Percentiles rank a stretch among this genome's conserved stretches.
Conservation (phyloP, 768 basidiomycete genomes). For the Tylopilus plumbeoviolaceoides region DNA sequence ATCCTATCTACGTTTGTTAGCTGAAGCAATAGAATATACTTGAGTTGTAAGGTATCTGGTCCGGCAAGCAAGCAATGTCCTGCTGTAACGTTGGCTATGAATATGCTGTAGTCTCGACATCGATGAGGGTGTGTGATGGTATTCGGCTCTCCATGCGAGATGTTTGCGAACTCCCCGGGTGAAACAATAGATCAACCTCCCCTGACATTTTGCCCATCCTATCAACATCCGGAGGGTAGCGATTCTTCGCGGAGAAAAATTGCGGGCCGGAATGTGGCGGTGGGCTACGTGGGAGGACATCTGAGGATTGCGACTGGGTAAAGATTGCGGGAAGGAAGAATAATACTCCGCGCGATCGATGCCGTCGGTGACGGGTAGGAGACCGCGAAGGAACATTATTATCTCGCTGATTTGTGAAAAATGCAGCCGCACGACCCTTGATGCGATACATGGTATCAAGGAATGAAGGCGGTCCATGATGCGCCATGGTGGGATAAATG, state of each 20-base stretch:
- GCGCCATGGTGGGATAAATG: slow-evolving; percentile 36
- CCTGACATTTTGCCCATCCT: slow-evolving; percentile 25
- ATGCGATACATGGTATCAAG: slow-evolving; percentile 53
- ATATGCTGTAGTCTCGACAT: slow-evolving; percentile 22
- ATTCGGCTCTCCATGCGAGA: slow-evolving; percentile 26
- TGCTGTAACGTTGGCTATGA: slow-evolving; percentile 15
- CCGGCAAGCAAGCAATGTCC: slow-evolving; percentile 9
- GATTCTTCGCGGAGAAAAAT: slow-evolving; percentile 44
- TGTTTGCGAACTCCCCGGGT: slow-evolving; percentile 29
- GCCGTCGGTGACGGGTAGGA: slow-evolving; percentile 43
- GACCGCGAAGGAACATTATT: slow-evolving; percentile 40
- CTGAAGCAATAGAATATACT: slow-evolving; percentile 32
- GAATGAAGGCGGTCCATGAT: slow-evolving; percentile 39
- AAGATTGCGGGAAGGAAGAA: slow-evolving; percentile 85
- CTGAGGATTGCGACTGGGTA: slow-evolving; percentile 39
- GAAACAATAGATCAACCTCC: slow-evolving; percentile 19
- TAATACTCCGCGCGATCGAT: slow-evolving; percentile 58
- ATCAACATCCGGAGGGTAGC: slow-evolving; percentile 35
- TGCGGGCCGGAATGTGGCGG: slow-evolving; percentile 25
- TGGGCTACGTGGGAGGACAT: slow-evolving; percentile 30
- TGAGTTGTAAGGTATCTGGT: slow-evolving; percentile 25
- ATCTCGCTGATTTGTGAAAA: slow-evolving; percentile 40
- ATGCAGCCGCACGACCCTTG: slow-evolving; percentile 48
- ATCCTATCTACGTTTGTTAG: slow-evolving; percentile 24
- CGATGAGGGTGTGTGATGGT: slow-evolving; percentile 27